Base-by-base conservation (phyloP, 2,329 filamentous ascomycete species). In the Coleophoma eucalyptorum region DNA sequence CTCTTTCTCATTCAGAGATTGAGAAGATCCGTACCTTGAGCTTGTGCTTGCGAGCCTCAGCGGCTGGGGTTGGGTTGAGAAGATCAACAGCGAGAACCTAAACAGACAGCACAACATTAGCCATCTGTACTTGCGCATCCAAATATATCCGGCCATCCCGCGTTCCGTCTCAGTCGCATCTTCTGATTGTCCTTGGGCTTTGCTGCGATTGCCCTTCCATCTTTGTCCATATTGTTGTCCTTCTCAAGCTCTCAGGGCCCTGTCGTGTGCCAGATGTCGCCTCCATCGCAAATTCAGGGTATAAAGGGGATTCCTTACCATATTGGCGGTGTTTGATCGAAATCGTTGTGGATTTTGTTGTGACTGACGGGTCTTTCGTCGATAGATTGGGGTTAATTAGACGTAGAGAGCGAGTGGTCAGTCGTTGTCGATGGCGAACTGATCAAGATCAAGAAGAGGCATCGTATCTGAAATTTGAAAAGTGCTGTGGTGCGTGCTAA, bases 11-110 rank as follows among this genome's bases (percentile, higher is more conserved):
- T 49, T 43, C 20, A 35, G 44, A 19, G 43, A 47, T 45, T 38
- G 51, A 43, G 52, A 50, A 48, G 49, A 52, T 59, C 67, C 79
- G 65, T 90, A 96, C 91, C 91, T 99, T 99, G 77, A 99, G 90
- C 90, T 99, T 99, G 90, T 99, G 94, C 89, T 97, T 97, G 83
- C 91, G 90, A 72, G 91, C 91, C 89, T 99, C 94, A 77, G 93
- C 86, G 78, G 90, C 90, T 79, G 93, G 89, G 74, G 89, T 89
- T 73, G 94, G 94, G 90, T 99, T 97, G 79, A 99, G 88, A 72
- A 99, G 92, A 85, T 99, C 94, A 84, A 97, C 90, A 78, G 94
- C 94, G 88, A 99, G 91, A 96, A 97, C 93, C 94, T 97, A 73
- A 64, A 51, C 62, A 63, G 60, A 56, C 63, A 64, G 61, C 54